phyloP scores from a whole-genome alignment of 805 yeast genomes.

The Ogataea chonburiensis region DNA sequence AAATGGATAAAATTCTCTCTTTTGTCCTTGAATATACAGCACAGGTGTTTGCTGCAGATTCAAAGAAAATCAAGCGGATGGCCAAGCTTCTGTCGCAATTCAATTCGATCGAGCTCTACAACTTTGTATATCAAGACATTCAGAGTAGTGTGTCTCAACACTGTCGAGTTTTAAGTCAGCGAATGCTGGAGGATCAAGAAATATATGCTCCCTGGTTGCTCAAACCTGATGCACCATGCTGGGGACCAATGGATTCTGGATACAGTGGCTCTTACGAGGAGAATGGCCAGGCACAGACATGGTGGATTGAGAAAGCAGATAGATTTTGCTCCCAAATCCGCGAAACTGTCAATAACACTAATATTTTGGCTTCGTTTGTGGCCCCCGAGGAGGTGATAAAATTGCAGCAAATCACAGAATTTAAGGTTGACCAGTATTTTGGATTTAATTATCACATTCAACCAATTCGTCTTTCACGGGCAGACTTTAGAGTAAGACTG shows the following conservation, averaged over 20 bases:
- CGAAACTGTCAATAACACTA: slow-evolving; percentile 28
- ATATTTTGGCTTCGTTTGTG: slow-evolving; percentile 36
- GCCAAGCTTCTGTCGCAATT: slow-evolving; percentile 47
- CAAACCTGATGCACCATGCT: slow-evolving; percentile 37
- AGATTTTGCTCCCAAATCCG: slow-evolving; percentile 37
- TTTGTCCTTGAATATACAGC: slow-evolving; percentile 35
- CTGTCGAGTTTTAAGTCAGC: slow-evolving; percentile 40
- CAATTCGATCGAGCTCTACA: slow-evolving; percentile 45
- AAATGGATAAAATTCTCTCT: slow-evolving; percentile 35
- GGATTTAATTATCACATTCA: slow-evolving; percentile 40
- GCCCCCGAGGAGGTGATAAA: slow-evolving; percentile 28
- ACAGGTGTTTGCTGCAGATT: slow-evolving; percentile 15
- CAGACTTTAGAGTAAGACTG: slow-evolving; percentile 13
- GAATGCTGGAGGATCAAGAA: slow-evolving; percentile 39
- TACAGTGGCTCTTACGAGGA: slow-evolving; percentile 35
- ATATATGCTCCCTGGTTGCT: slow-evolving; percentile 40
- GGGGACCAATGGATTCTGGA: slow-evolving; percentile 22
- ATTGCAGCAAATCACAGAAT: background rate
- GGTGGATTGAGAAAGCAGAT: slow-evolving; percentile 45
- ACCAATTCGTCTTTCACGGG: background rate
- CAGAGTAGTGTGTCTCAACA: slow-evolving; percentile 46
- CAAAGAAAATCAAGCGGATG: slow-evolving; percentile 26
- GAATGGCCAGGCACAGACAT: slow-evolving; percentile 30
- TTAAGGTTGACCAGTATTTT: slow-evolving; percentile 40
- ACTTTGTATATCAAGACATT: slow-evolving; percentile 42